These are phyloP conservation scores for Lupinus albus DNA, from an alignment of 306 rosid species.

Conservation along the genomic window DNA sequence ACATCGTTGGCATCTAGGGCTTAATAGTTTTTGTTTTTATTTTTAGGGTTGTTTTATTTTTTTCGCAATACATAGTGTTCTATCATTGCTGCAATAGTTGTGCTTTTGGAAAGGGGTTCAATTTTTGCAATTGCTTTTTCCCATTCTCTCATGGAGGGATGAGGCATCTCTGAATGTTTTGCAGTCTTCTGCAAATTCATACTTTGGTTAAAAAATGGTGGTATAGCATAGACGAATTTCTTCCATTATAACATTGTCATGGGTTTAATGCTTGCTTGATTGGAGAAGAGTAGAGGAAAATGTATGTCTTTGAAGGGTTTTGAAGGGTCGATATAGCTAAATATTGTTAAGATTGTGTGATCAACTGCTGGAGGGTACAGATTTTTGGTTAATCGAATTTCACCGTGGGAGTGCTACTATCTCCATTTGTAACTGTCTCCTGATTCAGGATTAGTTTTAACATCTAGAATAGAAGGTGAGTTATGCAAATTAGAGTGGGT, in stretches of 20 bases:
- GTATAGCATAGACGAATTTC: slow-evolving; percentile 48
- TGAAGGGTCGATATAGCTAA: background rate
- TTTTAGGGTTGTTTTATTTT: slow-evolving; percentile 11
- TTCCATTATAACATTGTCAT: slow-evolving; percentile 36
- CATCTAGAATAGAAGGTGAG: slow-evolving; percentile 11
- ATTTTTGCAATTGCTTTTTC: background rate
- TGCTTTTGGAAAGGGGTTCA: slow-evolving; percentile 3
- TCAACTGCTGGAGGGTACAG: slow-evolving; percentile 10
- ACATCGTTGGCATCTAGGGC: slow-evolving; percentile 53
- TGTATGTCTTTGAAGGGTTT: background rate
- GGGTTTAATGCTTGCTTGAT: slow-evolving; percentile 10
- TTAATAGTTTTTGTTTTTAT: slow-evolving; percentile 33
- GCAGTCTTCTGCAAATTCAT: slow-evolving; percentile 51
- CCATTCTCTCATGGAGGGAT: slow-evolving; percentile 24
- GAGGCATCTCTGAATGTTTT: slow-evolving; percentile 54
- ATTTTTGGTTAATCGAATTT: slow-evolving; percentile 24
- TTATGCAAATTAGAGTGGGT: slow-evolving; percentile 7
- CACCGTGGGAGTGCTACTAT: slow-evolving; percentile 11
- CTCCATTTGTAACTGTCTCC: slow-evolving; percentile 2
- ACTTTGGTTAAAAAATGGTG: slow-evolving; percentile 54
- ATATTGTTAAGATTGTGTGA: slow-evolving; percentile 5
- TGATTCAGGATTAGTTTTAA: background rate
- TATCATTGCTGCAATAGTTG: slow-evolving; percentile 30
- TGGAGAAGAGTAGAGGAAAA: slow-evolving; percentile 16
- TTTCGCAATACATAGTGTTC: slow-evolving; percentile 40